Evolutionary conservation across 352 stramenopile genomes (phyloP), one percentile per base, ranked within the genome.

Genomic region (Halophytophthora polymorphica): DNA sequence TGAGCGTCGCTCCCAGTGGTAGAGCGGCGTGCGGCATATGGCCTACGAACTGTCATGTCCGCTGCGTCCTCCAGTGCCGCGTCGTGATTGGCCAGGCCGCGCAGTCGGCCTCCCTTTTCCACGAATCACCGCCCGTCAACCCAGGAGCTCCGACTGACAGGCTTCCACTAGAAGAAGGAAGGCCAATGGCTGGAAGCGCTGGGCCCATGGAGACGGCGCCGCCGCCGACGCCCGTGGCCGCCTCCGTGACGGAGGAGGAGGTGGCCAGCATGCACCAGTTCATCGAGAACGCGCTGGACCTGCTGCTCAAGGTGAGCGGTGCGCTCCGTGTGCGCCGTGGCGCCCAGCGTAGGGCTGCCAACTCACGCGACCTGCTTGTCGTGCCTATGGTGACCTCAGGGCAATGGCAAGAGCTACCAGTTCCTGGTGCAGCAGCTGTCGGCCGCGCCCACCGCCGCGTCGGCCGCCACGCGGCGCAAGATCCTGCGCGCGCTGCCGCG

Each of bases 251-350:
- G 15, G 77, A 89, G 59, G 66, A 86, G 38, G 77, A 87, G 43
- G 65, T 94, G 6, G 60, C 63, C 49, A 86, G 67, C 45, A 80
- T 91, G 61, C 74, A 88, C 49, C 66, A 80, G 57, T 90, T 94
- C 56, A 88, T 94, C 50, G 79, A 94, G 66, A 90, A 89, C 52
- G 83, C 83, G 36, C 65, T 92, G 60, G 77, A 90, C 35, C 60
- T 89, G 47, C 75, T 86, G 44, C 61, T 92, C 59, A 91, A 94
- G 72, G 78, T 77, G 47, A 37, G 46, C 53, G 35, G 12, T 13
- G 18, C 10, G 1, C 22, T 19, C 29, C 33, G n/a, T 10, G 29
- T 14, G 8, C 8, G 35, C 18, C 23, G 5, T n/a, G 25, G 22
- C 17, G 17, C 29, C 28, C 25, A 25, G n/a, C 10, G 2, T 23